Evolutionary conservation across 2,329 filamentous ascomycete species (phyloP).

Genomic region (Cyclaneusma minus): DNA sequence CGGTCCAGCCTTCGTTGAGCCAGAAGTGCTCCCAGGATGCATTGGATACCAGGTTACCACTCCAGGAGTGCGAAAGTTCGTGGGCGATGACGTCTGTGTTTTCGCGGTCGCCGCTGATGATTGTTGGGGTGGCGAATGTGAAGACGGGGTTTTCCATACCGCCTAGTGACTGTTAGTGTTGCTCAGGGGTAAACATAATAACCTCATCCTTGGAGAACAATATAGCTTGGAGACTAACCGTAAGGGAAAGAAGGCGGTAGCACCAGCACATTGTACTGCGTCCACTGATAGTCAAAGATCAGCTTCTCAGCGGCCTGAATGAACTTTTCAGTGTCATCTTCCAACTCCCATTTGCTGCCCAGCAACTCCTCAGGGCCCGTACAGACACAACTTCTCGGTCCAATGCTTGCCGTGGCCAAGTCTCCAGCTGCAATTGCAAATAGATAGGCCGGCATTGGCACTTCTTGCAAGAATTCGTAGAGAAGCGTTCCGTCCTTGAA

Average conservation of each 20-base stretch:
- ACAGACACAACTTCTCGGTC: conserved; percentile 69
- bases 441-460: conserved; percentile 87
- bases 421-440: conserved; percentile 87
- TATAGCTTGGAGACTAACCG: conserved; percentile 43
- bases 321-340: conserved; percentile 82
- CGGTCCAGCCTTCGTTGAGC: conserved; percentile 78
- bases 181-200: neutral
- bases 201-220: neutral
- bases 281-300: conserved; percentile 85
- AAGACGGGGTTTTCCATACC: conserved; percentile 87
- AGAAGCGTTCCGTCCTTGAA: conserved; percentile 35
- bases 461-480: conserved; percentile 77
- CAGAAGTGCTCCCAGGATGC: conserved; percentile 72
- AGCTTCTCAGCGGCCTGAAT: conserved; percentile 70
- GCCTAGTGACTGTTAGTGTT: conserved; percentile 16
- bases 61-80: conserved; percentile 66
- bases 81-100: conserved; percentile 96
- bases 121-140: conserved; percentile 88
- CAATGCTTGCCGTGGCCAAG: conserved; percentile 71
- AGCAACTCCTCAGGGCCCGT: conserved; percentile 78
- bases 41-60: conserved; percentile 69
- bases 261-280: conserved; percentile 85
- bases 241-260: conserved; percentile 84
- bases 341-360: conserved; percentile 80
- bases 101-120: conserved; percentile 79